Base-by-base conservation (phyloP, 2,329 filamentous ascomycete species). In the Metarhizium guizhouense region DNA sequence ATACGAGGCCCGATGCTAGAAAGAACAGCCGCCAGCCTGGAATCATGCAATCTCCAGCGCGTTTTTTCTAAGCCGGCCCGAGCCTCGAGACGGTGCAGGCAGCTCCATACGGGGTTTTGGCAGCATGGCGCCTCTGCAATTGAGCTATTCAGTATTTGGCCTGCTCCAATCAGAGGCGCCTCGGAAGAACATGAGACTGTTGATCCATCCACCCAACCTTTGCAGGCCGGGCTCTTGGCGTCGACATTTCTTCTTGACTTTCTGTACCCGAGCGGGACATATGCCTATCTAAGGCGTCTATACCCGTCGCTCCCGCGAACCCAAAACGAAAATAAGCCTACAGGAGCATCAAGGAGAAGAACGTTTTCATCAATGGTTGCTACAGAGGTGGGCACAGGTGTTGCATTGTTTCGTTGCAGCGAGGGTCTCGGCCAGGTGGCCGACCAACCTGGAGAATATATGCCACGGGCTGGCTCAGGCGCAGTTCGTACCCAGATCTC, bases 201-300 rank as follows among this genome's bases (percentile, higher is more conserved):
- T 49, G 62, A 68, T 42, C 59, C 59, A 43, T 61, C 61, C 51
- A 56, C 60, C 52, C 60, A 54, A 54, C 57, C 64, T 55, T 56
- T 60, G 25, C 63, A 64, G 47, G 59, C 61, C 10, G 64, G 66
- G 2, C 62, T 79, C 55, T 68, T 68, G 43, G 74, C 78, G 32
- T 80, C 79, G 4, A 63, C 72, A 8, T 76, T 81, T 54, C 67
- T 80, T 51, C 74, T 83, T 64, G 80, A 83, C 64, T 83, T 83
- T 54, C 66, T 83, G 8, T 82, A 82, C 53, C 80, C 80, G 5
- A 73, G 62, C 38, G 74, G 73, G 10, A 72, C 77, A 11, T 56
- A 74, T 13, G 67, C 72, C 14, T 67, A 78, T 5, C 61, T 79
- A 57, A 73, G 74, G 47, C 72, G 71, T 32, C 61, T 70, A 10